Base-by-base conservation (phyloP, 139 green algal species). In the Yamagishiella unicocca region DNA sequence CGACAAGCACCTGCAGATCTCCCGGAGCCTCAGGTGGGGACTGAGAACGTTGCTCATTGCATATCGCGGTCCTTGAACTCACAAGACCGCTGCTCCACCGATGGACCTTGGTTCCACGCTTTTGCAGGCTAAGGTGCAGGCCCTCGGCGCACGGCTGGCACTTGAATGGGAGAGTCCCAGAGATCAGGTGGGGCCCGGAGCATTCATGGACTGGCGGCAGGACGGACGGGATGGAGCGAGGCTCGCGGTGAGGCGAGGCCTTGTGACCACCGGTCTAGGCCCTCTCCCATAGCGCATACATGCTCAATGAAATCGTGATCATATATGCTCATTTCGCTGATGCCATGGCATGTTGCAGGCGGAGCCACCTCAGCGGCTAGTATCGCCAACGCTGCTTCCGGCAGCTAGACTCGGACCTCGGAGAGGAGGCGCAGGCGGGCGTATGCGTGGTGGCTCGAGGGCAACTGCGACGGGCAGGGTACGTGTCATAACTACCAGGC, bases 61-160 rank as follows among this genome's bases (percentile, higher is more conserved):
- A n/a, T n/a, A n/a, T n/a, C n/a, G n/a, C n/a, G n/a, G n/a, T n/a
- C n/a, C n/a, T n/a, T n/a, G n/a, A n/a, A n/a, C n/a, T n/a, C n/a
- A n/a, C n/a, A n/a, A n/a, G n/a, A n/a, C n/a, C n/a, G n/a, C n/a
- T n/a, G n/a, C n/a, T n/a, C n/a, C n/a, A n/a, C n/a, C n/a, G n/a
- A n/a, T n/a, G n/a, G n/a, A n/a, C n/a, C n/a, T n/a, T n/a, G n/a
- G n/a, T n/a, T n/a, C n/a, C n/a, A n/a, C n/a, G n/a, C n/a, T 24
- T 33, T 19, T 64, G 46, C 74, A 82, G 74, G 50, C 74, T 9
- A 82, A 82, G 50, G 21, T 82, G 43, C 74, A 55, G 35, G 74
- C 74, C 6, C 74, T 82, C n/a, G 35, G 74, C 31, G 74, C n/a
- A 31, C 45, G 74, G 5, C 50, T 37, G 35, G 22, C 50, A 33